phyloP scores from a whole-genome alignment of 2,329 filamentous ascomycete genomes.

The Beauveria medogensis region DNA sequence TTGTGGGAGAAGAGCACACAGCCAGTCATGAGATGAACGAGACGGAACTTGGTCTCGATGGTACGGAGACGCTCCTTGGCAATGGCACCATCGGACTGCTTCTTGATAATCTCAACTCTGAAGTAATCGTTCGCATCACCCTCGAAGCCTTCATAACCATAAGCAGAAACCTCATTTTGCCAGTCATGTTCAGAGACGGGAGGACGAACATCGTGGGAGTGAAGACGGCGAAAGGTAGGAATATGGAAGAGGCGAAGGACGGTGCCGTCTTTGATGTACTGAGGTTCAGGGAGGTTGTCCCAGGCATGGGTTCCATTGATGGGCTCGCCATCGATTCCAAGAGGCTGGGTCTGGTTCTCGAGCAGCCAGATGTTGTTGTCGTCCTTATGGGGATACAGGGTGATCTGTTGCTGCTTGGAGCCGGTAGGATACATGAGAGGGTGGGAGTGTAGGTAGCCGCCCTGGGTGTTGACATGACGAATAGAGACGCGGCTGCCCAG shows the following conservation, averaged over 20 bases:
- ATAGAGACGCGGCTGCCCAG: constrained; percentile 80
- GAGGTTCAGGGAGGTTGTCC: constrained; percentile 60
- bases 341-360: constrained; percentile 92
- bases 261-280: constrained; percentile 70
- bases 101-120: constrained; percentile 89
- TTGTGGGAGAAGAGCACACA: constrained; percentile 97
- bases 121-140: constrained; percentile 96
- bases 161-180: constrained; percentile 95
- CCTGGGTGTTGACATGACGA: constrained; percentile 94
- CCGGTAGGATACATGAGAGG: constrained; percentile 95
- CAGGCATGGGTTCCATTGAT: constrained; percentile 78
- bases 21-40: constrained; percentile 93
- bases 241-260: constrained; percentile 77
- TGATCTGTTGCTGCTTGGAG: constrained; percentile 98
- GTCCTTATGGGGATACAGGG: constrained; percentile 97
- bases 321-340: constrained; percentile 64
- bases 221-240: constrained; percentile 77
- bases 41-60: constrained; percentile 92
- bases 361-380: constrained; percentile 93
- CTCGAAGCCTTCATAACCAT: constrained; percentile 93
- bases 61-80: constrained; percentile 84
- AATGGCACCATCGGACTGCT: constrained; percentile 66
- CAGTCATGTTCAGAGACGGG: constrained; percentile 82
- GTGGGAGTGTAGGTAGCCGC: constrained; percentile 95
- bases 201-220: constrained; percentile 89